These are phyloP conservation scores for Echites panduratus DNA, from an alignment of 257 asterid species.

Conservation along the genomic window DNA sequence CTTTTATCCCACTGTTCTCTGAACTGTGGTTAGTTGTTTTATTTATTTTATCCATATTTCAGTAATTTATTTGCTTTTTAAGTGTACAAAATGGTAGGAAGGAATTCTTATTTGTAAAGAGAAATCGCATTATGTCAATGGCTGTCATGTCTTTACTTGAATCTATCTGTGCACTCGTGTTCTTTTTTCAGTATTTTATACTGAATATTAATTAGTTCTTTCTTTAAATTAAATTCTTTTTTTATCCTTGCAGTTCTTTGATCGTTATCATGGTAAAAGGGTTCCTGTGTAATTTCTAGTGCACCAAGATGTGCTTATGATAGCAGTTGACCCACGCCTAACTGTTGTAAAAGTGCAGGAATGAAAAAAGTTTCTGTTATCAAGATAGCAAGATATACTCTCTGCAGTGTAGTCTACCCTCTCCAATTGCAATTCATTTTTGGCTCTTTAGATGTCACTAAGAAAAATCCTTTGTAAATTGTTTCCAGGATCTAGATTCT, in stretches of 20 bases:
- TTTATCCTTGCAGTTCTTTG: slow-evolving; percentile 59
- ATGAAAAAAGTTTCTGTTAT: neutral
- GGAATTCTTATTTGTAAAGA: neutral
- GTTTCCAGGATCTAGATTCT: neutral
- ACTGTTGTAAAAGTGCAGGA: slow-evolving; percentile 1
- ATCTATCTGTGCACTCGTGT: neutral
- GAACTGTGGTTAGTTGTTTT: no score
- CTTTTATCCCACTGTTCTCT: no score
- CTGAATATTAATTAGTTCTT: neutral
- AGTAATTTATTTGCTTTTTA: no score
- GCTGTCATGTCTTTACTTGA: neutral
- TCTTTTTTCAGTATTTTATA: neutral
- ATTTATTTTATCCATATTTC: no score
- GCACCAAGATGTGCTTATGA: neutral
- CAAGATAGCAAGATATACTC: neutral
- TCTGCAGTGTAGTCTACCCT: neutral
- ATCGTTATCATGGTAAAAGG: slow-evolving; percentile 70
- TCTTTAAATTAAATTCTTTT: neutral
- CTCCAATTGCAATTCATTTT: neutral
- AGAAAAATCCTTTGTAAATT: neutral
- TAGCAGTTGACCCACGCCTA: neutral
- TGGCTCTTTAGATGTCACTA: neutral
- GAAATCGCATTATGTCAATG: neutral
- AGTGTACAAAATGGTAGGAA: neutral
- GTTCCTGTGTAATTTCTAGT: slow-evolving; percentile 49